Evolutionary conservation across 2,329 filamentous ascomycete genomes (phyloP).

Genomic region (Intubia oerlemansii): DNA sequence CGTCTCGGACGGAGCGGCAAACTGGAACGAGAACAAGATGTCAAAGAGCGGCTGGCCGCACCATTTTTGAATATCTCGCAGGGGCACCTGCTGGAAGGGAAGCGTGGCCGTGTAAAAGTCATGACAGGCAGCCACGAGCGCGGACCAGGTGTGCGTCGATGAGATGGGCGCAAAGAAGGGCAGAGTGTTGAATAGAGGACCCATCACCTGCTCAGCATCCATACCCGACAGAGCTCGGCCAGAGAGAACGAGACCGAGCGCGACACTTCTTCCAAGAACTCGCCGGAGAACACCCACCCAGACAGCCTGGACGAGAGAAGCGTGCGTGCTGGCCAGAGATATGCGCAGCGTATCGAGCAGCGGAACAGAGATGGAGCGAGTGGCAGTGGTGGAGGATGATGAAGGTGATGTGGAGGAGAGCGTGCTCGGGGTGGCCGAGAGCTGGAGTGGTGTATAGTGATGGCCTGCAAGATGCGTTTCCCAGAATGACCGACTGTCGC

Average conservation of each 20-base stretch:
- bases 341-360: slow-evolving; percentile 31
- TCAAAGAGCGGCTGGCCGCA: slow-evolving; percentile 51
- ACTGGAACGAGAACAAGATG: slow-evolving; percentile 64
- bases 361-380: slow-evolving; percentile 16
- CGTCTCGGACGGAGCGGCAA: slow-evolving; percentile 14
- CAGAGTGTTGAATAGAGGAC: slow-evolving; percentile 78
- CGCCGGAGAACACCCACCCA: slow-evolving; percentile 45
- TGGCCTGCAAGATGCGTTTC: slow-evolving; percentile 31
- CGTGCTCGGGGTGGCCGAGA: too few species aligned
- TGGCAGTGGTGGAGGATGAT: too few species aligned
- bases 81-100: slow-evolving; percentile 55
- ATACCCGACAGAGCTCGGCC: too few species aligned
- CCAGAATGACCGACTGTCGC: slow-evolving; percentile 41
- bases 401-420: too few species aligned
- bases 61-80: slow-evolving; percentile 69
- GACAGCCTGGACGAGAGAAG: slow-evolving; percentile 54
- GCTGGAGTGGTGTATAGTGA: too few species aligned
- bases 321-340: slow-evolving; percentile 49
- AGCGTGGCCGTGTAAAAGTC: slow-evolving; percentile 45
- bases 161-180: slow-evolving; percentile 51
- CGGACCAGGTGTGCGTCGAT: too few species aligned
- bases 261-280: slow-evolving; percentile 22
- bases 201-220: slow-evolving; percentile 46
- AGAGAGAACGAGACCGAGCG: slow-evolving; percentile 57
- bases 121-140: too few species aligned